Evolutionary conservation across 352 stramenopile genomes (phyloP), one percentile per base, ranked within the genome.

Genomic region (Phytophthora pisi): DNA sequence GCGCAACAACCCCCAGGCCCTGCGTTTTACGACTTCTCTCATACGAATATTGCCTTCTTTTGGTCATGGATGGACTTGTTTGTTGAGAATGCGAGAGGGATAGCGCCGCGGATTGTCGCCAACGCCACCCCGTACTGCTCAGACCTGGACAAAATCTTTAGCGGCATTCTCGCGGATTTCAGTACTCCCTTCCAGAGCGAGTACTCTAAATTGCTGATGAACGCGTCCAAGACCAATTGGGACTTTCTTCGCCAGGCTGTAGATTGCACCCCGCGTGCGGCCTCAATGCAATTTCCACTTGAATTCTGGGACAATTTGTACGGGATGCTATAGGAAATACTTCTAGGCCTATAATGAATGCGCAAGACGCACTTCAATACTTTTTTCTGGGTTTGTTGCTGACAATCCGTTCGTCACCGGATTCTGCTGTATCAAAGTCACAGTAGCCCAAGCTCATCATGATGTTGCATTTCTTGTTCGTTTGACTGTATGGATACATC

Each of bases 31-130:
- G 23, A 59, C 20, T 38, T 59, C 20, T n/a, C 36, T 31, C 10
- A 36, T 24, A 59, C 53, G 3, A 34, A 34, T 1, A 51, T 59
- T 20, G n/a, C 34, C 3, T 51, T 42, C 36, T 59, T 59, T 38
- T 50, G 36, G 53, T 51, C 34, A 6, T 59, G 53, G 53, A 59
- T 59, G n/a, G 53, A 59, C 40, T 36, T 38, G 26, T 46, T 34
- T 10, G 20, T 51, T 10, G 53, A 51, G 20, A 20, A 13, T 10
- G 36, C 11, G n/a, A 9, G 20, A 6, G 20, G 13, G 11, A 10
- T 15, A 5, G 16, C 20, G 8, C 24, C 55, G 5, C 15, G 10
- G 42, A n/a, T 53, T 15, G 4, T 18, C 23, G 55, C 43, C 8
- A 43, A 28, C 13, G 55, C 23, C 13, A 51, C 43, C 15, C 24